A percentile compares a stretch with the other conserved stretches of the same genome.
These are phyloP conservation scores for Mrakia gelida DNA, from an alignment of 768 basidiomycete species.

Conservation along the genomic window DNA sequence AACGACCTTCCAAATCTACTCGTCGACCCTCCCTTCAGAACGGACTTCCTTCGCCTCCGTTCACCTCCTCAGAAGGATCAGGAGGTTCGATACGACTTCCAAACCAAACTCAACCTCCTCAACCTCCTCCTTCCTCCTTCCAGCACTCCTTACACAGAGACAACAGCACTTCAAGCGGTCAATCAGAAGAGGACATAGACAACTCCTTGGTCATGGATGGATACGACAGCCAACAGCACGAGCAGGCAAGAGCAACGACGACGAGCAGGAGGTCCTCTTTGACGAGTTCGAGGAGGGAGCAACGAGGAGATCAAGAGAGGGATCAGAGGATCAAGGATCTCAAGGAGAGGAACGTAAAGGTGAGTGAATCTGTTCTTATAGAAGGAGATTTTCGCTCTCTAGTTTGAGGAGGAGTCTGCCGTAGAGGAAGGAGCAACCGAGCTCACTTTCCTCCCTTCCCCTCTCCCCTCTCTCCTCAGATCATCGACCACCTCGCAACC, in stretches of 20 bases:
- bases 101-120: neutral
- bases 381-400: neutral
- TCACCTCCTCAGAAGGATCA: neutral
- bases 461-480: neutral
- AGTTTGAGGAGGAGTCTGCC: too few relatives aligned
- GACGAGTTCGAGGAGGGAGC: neutral
- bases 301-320: neutral
- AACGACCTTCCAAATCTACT: neutral
- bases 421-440: neutral
- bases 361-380: neutral
- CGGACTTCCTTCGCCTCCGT: slow-evolving; percentile 14
- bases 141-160: neutral
- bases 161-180: neutral
- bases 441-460: neutral
- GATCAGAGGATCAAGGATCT: slow-evolving; percentile 9
- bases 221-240: neutral
- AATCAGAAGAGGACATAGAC: slow-evolving; percentile 7
- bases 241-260: neutral
- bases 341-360: slow-evolving; percentile 8
- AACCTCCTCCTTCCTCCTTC: too few relatives aligned
- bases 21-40: neutral
- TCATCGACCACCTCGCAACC: slow-evolving; percentile 2
- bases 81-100: neutral
- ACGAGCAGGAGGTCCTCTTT: neutral
- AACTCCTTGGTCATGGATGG: neutral